phyloP scores from a whole-genome alignment of 306 rosid genomes.

The Senna siamea region DNA sequence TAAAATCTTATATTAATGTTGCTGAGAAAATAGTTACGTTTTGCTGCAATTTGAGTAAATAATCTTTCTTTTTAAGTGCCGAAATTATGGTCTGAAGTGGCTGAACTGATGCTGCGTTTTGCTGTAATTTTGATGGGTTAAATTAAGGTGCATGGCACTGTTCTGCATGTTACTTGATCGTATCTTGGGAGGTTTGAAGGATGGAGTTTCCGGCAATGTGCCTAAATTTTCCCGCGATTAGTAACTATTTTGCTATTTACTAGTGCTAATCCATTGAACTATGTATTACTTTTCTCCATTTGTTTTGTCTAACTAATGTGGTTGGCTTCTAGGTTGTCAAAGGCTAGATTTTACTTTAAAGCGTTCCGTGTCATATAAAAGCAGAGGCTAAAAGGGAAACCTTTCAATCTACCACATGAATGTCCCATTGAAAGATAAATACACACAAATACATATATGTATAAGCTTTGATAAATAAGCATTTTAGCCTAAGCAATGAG shows the following conservation, averaged over 20 bases:
- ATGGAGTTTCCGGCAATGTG: constrained; percentile 54
- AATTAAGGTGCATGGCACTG: constrained; percentile 37
- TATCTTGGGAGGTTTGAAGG: constrained; percentile 31
- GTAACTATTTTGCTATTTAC: constrained; percentile 24
- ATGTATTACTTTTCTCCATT: no score
- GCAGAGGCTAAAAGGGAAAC: neutral
- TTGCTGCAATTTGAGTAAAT: no score
- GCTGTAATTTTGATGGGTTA: no score
- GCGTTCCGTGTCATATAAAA: neutral
- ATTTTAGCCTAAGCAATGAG: neutral
- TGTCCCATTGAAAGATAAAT: neutral
- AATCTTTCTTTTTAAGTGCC: no score
- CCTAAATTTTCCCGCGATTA: constrained; percentile 36
- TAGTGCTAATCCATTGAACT: constrained; percentile 3
- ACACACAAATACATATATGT: neutral
- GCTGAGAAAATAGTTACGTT: no score
- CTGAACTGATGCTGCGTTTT: no score
- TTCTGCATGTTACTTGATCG: constrained; percentile 55
- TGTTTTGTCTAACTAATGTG: neutral
- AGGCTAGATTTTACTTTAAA: neutral
- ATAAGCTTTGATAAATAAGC: neutral
- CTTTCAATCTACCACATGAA: neutral
- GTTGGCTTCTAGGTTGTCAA: neutral
- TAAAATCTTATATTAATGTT: no score
- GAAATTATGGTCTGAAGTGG: no score